Percentiles rank a stretch among this genome's conserved stretches.
These are phyloP conservation scores for Xerocomus minutiporus DNA, from an alignment of 1,284 basidiomycete species.

Conservation along the genomic window DNA sequence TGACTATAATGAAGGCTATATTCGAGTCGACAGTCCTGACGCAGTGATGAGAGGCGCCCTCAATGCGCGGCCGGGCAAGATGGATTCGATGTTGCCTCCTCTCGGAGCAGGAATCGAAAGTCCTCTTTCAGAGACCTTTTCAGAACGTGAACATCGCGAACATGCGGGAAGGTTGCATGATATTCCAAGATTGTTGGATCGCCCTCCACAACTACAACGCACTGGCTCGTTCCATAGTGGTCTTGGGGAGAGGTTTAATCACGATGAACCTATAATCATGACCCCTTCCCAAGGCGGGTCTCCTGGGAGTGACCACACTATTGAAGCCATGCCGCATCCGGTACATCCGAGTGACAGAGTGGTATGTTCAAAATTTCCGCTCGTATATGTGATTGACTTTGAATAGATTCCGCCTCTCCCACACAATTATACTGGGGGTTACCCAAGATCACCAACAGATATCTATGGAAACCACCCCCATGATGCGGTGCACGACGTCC, in stretches of 20 bases:
- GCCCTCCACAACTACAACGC: conserved; percentile 19
- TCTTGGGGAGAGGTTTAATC: conserved; percentile 16
- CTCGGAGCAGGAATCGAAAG: conserved; percentile 19
- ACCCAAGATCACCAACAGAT: conserved; percentile 28
- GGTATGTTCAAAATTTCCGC: conserved; percentile 14
- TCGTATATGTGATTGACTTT: background rate
- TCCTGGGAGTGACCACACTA: conserved; percentile 31
- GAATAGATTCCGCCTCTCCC: conserved; percentile 31
- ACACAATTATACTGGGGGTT: conserved; percentile 20
- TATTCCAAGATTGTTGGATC: conserved; percentile 26
- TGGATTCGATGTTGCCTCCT: conserved; percentile 21
- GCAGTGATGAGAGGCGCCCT: conserved; percentile 33
- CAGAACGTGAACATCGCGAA: conserved; percentile 27
- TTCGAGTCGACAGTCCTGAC: conserved; percentile 32
- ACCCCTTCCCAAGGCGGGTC: conserved; percentile 20
- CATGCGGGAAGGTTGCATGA: conserved; percentile 16
- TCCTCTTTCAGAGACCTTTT: conserved; percentile 21
- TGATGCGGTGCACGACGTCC: conserved; percentile 20
- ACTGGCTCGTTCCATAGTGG: conserved; percentile 23
- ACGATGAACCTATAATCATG: conserved; percentile 27
- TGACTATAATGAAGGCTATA: conserved; percentile 30
- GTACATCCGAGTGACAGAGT: conserved; percentile 27
- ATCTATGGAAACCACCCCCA: conserved; percentile 26
- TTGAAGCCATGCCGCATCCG: conserved; percentile 23
- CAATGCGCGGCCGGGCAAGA: conserved; percentile 30